These are phyloP conservation scores for Myriosclerotinia scirpicola DNA, from an alignment of 2,329 filamentous ascomycete species.

Conservation along the genomic window DNA sequence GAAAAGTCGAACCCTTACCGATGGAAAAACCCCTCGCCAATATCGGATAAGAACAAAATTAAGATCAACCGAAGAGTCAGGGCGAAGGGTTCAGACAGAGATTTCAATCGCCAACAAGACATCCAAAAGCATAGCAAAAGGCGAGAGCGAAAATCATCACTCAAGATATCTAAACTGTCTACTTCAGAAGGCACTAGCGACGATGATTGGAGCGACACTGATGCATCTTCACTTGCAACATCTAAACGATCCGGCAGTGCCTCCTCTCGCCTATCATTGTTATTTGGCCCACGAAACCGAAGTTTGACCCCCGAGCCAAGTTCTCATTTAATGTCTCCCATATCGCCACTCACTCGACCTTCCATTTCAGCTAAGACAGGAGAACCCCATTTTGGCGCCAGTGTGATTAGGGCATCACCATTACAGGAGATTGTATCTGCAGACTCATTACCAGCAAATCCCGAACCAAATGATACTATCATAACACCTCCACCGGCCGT, in stretches of 20 bases:
- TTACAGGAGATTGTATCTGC: constrained; percentile 18
- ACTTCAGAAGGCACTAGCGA: background rate
- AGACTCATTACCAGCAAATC: constrained; percentile 18
- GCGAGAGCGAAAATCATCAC: background rate
- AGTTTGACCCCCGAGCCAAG: background rate
- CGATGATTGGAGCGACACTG: constrained; percentile 19
- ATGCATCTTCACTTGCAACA: constrained; percentile 10
- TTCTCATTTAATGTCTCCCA: constrained; percentile 5
- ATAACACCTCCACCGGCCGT: constrained; percentile 10
- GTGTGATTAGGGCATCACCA: background rate
- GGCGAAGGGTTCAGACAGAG: background rate
- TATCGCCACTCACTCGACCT: constrained; percentile 12
- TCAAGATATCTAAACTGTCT: background rate
- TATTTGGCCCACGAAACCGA: constrained; percentile 18
- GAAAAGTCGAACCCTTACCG: constrained; percentile 8
- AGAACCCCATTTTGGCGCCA: background rate
- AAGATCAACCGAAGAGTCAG: constrained; percentile 10
- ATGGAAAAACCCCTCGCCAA: constrained; percentile 1
- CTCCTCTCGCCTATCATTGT: constrained; percentile 11
- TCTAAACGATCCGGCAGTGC: constrained; percentile 2
- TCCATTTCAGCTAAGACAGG: background rate
- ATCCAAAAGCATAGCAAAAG: constrained; percentile 12
- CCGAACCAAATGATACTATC: constrained; percentile 8
- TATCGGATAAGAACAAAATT: constrained; percentile 4
- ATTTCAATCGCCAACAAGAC: constrained; percentile 13